Conservation (phyloP, 1,284 basidiomycete species). For the Ganoderma leucocontextum region DNA sequence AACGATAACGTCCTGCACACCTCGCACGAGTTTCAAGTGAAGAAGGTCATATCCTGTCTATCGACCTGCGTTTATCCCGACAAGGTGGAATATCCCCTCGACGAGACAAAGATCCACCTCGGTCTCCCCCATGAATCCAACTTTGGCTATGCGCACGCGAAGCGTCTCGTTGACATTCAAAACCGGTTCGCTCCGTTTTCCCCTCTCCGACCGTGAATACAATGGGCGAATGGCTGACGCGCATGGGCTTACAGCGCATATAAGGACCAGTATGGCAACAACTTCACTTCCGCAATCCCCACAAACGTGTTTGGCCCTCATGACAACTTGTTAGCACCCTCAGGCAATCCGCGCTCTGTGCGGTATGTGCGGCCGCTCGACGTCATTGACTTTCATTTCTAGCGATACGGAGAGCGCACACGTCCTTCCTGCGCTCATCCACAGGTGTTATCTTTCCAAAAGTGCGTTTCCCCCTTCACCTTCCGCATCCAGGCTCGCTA, state of each 20-base stretch:
- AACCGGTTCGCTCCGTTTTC: slow-evolving; percentile 71
- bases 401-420: slow-evolving; percentile 90
- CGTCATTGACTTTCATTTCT: slow-evolving; percentile 17
- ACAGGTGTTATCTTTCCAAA: slow-evolving; percentile 90
- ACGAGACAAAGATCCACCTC: slow-evolving; percentile 87
- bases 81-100: slow-evolving; percentile 87
- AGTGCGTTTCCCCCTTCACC: slow-evolving; percentile 53
- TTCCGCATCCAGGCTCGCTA: neutral
- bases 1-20: slow-evolving; percentile 89
- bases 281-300: slow-evolving; percentile 92
- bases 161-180: slow-evolving; percentile 92
- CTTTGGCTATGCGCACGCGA: slow-evolving; percentile 93
- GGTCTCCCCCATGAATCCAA: slow-evolving; percentile 91
- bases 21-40: slow-evolving; percentile 66
- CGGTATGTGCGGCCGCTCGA: slow-evolving; percentile 4
- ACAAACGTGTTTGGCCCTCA: slow-evolving; percentile 91
- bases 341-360: slow-evolving; percentile 12
- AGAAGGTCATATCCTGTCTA: slow-evolving; percentile 86
- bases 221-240: neutral
- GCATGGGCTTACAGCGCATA: slow-evolving; percentile 68
- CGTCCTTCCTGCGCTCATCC: slow-evolving; percentile 90
- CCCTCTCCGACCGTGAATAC: neutral
- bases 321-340: slow-evolving; percentile 71
- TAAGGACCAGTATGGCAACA: slow-evolving; percentile 89
- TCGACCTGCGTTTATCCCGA: slow-evolving; percentile 92